Evolutionary conservation across 2,329 filamentous ascomycete species (phyloP).

Genomic region (Fusarium algeriense): DNA sequence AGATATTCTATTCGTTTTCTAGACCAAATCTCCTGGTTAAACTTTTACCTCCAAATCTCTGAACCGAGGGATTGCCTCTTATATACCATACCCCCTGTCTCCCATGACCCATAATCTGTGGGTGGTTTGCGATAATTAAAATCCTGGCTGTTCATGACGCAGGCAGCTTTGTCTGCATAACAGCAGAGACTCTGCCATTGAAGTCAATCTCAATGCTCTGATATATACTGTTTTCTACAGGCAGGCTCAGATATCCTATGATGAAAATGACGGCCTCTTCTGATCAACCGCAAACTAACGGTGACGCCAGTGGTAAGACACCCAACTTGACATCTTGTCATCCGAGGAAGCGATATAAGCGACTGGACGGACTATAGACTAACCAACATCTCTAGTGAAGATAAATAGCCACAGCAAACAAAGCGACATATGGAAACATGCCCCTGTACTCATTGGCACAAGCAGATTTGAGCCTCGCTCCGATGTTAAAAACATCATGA

Average conservation of each 20-base stretch:
- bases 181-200: slow-evolving; percentile 15
- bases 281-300: slow-evolving; percentile 26
- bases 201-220: background rate
- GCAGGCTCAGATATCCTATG: background rate
- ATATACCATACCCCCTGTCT: slow-evolving; percentile 15
- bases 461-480: slow-evolving; percentile 77
- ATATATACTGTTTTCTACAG: background rate
- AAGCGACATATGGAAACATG: slow-evolving; percentile 76
- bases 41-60: background rate
- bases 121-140: slow-evolving; percentile 36
- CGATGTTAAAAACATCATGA: slow-evolving; percentile 83
- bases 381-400: slow-evolving; percentile 14
- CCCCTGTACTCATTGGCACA: slow-evolving; percentile 76
- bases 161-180: slow-evolving; percentile 20
- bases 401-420: slow-evolving; percentile 52
- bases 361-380: background rate
- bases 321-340: background rate
- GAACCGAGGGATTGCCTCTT: background rate
- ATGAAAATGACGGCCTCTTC: slow-evolving; percentile 34
- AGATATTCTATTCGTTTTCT: background rate
- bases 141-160: slow-evolving; percentile 36
- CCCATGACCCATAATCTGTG: slow-evolving; percentile 14
- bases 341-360: slow-evolving; percentile 3
- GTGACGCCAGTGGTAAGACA: slow-evolving; percentile 27
- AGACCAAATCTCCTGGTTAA: background rate